Percentiles rank a stretch among this genome's conserved stretches.
phyloP scores from a whole-genome alignment of 108 stramenopile species.

The Pseudonitzschia multistriata region DNA sequence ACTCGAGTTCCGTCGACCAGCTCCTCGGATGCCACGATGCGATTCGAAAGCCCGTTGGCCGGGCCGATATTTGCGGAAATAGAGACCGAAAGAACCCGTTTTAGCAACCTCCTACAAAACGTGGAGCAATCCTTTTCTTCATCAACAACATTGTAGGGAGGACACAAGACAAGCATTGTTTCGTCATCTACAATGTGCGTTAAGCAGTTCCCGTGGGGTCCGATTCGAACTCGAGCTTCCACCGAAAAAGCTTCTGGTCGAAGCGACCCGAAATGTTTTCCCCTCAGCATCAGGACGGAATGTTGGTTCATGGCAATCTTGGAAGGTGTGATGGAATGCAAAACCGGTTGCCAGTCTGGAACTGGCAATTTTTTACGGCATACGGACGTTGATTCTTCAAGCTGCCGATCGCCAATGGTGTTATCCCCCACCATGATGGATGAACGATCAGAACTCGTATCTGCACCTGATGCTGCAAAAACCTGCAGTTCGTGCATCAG shows the following conservation, averaged over 20 bases:
- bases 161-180: slow-evolving; percentile 57
- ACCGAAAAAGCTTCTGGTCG: not conserved
- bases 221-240: slow-evolving; percentile 36
- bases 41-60: not conserved
- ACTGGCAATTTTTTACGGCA: too few relatives aligned
- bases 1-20: slow-evolving; percentile 9
- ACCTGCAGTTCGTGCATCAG: slow-evolving; percentile 67
- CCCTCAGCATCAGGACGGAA: slow-evolving; percentile 49
- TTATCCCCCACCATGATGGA: too few relatives aligned
- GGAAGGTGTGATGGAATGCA: slow-evolving; percentile 18
- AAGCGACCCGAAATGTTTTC: slow-evolving; percentile 41
- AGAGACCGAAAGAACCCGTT: slow-evolving; percentile 4
- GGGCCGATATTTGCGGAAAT: not conserved
- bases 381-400: too few relatives aligned
- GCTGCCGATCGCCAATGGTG: too few relatives aligned
- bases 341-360: not conserved
- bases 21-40: not conserved
- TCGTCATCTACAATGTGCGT: slow-evolving; percentile 47
- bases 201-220: slow-evolving; percentile 29
- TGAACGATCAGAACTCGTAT: too few relatives aligned
- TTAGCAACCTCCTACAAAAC: slow-evolving; percentile 5
- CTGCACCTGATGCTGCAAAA: not conserved
- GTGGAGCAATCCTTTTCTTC: slow-evolving; percentile 8
- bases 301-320: slow-evolving; percentile 37
- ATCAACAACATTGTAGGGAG: slow-evolving; percentile 36